Conservation (phyloP, 176 grass and related monocot species). For the Phoenix roebelenii region DNA sequence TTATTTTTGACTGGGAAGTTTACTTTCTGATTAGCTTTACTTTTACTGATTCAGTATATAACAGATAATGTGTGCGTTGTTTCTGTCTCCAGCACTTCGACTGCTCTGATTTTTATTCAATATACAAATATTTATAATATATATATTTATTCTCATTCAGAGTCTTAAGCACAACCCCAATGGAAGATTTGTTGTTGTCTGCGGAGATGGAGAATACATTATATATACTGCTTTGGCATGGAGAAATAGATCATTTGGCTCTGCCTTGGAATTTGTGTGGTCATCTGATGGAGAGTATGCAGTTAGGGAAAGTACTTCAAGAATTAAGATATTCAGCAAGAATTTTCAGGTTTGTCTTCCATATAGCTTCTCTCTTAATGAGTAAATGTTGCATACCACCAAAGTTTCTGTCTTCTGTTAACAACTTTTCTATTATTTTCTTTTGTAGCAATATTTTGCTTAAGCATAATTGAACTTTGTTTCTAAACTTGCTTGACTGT, state of each 20-base stretch:
- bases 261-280: conserved; percentile 89
- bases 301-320: conserved; percentile 89
- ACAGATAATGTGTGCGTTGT: too few species aligned
- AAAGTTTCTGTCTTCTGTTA: too few species aligned
- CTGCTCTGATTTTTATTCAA: too few species aligned
- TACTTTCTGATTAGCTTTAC: too few species aligned
- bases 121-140: background rate
- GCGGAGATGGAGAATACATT: conserved; percentile 96
- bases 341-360: conserved; percentile 61
- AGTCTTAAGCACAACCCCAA: conserved; percentile 97
- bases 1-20: too few species aligned
- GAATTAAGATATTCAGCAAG: conserved; percentile 84
- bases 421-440: too few species aligned
- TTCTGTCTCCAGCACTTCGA: too few species aligned
- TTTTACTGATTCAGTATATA: too few species aligned
- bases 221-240: conserved; percentile 94
- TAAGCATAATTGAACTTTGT: too few species aligned
- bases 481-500: too few species aligned
- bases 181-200: conserved; percentile 93
- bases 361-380: background rate
- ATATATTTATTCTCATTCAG: conserved; percentile 37
- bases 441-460: too few species aligned
- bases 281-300: conserved; percentile 94
- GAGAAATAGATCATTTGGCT: conserved; percentile 98
- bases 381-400: too few species aligned